phyloP scores from a whole-genome alignment of 345 rosid species.

The Jatropha curcas region DNA sequence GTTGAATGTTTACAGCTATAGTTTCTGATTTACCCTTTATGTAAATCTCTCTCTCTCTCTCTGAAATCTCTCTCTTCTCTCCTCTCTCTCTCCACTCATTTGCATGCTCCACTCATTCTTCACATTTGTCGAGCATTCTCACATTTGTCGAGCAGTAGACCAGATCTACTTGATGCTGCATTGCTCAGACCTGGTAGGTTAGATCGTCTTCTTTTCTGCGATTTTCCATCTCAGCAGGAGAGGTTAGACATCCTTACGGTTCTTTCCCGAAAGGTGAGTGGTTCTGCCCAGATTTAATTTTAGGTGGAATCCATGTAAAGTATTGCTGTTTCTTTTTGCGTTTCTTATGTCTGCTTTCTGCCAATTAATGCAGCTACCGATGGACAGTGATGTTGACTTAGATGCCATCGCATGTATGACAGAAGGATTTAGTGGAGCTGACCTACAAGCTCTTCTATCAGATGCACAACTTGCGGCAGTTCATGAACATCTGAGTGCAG shows the following conservation, averaged over 20 bases:
- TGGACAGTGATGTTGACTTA: conserved; percentile 63
- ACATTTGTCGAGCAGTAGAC: conserved; percentile 64
- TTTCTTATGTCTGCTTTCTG: conserved; percentile 7
- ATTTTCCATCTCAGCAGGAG: conserved; percentile 75
- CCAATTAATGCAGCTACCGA: conserved; percentile 62
- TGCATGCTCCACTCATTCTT: neutral
- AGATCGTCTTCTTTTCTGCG: conserved; percentile 87
- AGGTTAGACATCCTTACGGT: conserved; percentile 79
- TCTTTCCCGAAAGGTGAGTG: conserved; percentile 77
- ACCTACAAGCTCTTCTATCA: conserved; percentile 92
- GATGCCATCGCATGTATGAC: conserved; percentile 63
- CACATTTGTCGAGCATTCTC: too few species aligned
- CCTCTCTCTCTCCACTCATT: too few species aligned
- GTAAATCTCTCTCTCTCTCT: neutral
- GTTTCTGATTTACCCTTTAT: too few species aligned
- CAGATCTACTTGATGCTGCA: conserved; percentile 94
- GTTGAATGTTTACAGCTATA: too few species aligned
- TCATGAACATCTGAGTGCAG: conserved; percentile 57
- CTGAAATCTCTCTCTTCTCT: too few species aligned
- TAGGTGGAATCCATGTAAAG: neutral
- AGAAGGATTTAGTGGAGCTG: conserved; percentile 97
- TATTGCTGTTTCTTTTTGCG: neutral
- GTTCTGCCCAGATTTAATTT: neutral
- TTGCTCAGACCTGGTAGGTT: conserved; percentile 88
- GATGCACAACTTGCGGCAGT: conserved; percentile 94